Percentiles rank a stretch among this genome's conserved stretches.
Evolutionary conservation across 2,329 filamentous ascomycete species (phyloP).

Genomic region (Talaromyces funiculosus): DNA sequence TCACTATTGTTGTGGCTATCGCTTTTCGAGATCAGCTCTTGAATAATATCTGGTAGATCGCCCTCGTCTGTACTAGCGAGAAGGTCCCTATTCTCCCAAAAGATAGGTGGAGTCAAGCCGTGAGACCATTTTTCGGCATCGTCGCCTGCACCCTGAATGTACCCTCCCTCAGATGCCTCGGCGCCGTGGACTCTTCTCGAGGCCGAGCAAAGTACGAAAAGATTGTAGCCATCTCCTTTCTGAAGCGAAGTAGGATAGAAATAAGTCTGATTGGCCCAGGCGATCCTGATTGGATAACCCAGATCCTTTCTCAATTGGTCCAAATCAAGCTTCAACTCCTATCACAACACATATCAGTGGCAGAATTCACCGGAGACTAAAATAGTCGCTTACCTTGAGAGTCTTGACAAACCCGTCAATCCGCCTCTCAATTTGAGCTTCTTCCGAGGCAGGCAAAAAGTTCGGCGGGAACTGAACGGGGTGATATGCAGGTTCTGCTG

Average conservation of each 20-base stretch:
- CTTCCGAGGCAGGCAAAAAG: constrained; percentile 68
- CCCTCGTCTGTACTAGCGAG: constrained; percentile 63
- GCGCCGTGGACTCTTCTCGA: constrained; percentile 65
- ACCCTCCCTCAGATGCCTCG: constrained; percentile 66
- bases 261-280: constrained; percentile 73
- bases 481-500: constrained; percentile 45
- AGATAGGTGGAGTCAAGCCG: constrained; percentile 69
- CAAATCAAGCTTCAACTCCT: constrained; percentile 58
- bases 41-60: constrained; percentile 52
- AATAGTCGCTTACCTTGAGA: constrained; percentile 35
- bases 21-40: constrained; percentile 33
- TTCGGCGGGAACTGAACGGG: constrained; percentile 65
- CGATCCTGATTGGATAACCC: constrained; percentile 65
- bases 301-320: constrained; percentile 51
- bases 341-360: constrained; percentile 28
- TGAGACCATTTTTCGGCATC: constrained; percentile 90
- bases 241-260: constrained; percentile 42
- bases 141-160: constrained; percentile 91
- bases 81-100: constrained; percentile 64
- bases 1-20: constrained; percentile 16
- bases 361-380: background rate
- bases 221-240: constrained; percentile 54
- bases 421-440: constrained; percentile 66
- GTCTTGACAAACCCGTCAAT: constrained; percentile 53
- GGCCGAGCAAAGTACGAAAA: constrained; percentile 79